phyloP scores from a whole-genome alignment of 106 monocot species.

The Dendrobium officinale region DNA sequence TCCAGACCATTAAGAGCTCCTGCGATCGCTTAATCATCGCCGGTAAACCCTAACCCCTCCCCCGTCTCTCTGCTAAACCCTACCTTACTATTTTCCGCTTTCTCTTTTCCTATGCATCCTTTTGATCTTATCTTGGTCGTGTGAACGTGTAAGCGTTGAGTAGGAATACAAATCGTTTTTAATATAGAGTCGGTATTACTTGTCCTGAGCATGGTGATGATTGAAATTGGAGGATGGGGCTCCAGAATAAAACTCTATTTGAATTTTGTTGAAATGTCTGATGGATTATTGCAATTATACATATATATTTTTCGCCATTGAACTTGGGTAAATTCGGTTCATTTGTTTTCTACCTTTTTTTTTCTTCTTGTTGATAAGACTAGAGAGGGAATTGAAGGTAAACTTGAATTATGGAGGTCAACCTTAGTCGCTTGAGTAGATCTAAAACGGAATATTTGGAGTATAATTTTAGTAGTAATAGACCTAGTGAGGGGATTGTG shows the following conservation, averaged over 20 bases:
- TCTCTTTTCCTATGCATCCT: neutral
- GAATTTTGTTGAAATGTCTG: neutral
- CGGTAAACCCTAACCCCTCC: constrained; percentile 38
- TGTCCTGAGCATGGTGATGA: neutral
- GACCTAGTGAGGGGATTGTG: no score
- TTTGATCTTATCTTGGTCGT: neutral
- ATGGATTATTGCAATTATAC: neutral
- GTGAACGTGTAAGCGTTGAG: neutral
- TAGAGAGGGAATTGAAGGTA: no score
- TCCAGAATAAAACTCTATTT: neutral
- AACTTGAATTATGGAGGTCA: no score
- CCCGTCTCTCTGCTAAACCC: neutral
- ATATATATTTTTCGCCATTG: neutral
- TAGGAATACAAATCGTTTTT: neutral
- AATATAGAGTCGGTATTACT: neutral
- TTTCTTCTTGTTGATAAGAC: neutral
- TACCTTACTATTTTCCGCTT: neutral
- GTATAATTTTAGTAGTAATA: no score
- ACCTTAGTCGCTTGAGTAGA: no score
- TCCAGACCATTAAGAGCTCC: constrained; percentile 88
- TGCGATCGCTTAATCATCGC: constrained; percentile 80
- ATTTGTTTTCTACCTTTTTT: neutral
- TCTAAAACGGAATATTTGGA: no score
- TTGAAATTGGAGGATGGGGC: constrained; percentile 1
- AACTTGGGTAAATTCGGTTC: neutral